Conservation (phyloP, 1,284 basidiomycete genomes). For the Cryptococcus sp. region DNA sequence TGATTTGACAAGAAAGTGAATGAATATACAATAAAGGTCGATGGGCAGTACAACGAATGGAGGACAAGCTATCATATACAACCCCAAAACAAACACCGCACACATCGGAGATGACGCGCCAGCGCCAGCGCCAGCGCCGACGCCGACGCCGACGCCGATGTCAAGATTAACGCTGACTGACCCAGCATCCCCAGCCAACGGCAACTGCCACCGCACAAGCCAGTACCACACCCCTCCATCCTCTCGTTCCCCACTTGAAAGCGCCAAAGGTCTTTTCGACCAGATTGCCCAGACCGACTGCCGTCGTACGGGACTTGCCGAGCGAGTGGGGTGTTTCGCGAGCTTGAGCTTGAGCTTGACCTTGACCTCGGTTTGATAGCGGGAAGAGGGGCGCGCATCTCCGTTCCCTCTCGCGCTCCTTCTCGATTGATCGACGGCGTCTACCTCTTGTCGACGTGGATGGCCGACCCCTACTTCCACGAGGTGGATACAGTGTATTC, state of each 20-base stretch:
- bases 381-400: neutral
- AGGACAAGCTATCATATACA: too few relatives aligned
- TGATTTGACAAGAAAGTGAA: too few relatives aligned
- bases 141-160: too few relatives aligned
- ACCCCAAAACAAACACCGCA: too few relatives aligned
- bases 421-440: slow-evolving; percentile 2
- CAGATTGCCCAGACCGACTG: neutral
- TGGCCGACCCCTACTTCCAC: neutral
- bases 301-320: neutral
- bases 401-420: neutral
- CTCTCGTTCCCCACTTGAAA: neutral
- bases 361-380: too few relatives aligned
- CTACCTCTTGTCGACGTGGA: neutral
- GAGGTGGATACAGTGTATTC: neutral
- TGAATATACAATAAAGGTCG: too few relatives aligned
- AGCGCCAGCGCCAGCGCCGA: too few relatives aligned
- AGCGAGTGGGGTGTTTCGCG: too few relatives aligned
- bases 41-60: too few relatives aligned
- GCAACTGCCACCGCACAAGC: neutral
- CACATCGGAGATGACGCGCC: too few relatives aligned
- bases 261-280: neutral
- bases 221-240: neutral
- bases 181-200: neutral
- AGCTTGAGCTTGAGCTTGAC: neutral
- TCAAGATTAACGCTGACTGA: neutral